Base-by-base conservation (phyloP, 129 eudicot genomes). In the Helianthus annuus region DNA sequence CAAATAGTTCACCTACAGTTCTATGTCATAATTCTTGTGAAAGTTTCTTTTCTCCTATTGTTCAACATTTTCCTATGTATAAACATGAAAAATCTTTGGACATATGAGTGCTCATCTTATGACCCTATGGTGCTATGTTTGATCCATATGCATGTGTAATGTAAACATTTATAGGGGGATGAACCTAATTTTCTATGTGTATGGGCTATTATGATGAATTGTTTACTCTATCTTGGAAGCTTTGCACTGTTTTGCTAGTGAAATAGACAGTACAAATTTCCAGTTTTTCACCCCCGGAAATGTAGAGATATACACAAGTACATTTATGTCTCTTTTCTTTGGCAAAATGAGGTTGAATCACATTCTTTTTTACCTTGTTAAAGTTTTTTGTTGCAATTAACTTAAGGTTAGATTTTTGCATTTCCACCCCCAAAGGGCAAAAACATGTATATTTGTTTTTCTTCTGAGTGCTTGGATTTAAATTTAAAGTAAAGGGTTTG, bases 1-100 rank as follows among this genome's bases (percentile, higher is more conserved):
- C 71, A 69, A 58, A 77, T 61, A 69, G 76, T 70, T 70, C 42
- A 51, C 66, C 81, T 70, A 70, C 76, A 77, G 75, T 53, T 63
- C 19, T 63, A 38, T 51, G 51, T 68, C 77, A 71, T 39, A 80
- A 69, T 46, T 78, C 72, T 68, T 60, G 49, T 71, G 46, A 67
- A 67, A 67, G 8, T 46, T 67, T 53, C 61, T 63, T 74, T 64
- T 74, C 58, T 27, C 48, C 73, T 0, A 67, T 53, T 14, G 74
- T 68, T 68, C 17, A 40, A 13, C 62, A 45, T 17, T 27, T 56
- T 68, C 48, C 59, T 48, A 54, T 60, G 34, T 45, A 72, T 45
- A 60, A 42, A 44, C 46, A 42, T 44, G 68, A 22, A 27, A 22
- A 69, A 69, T 17, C 51, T 69, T 16, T 69, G 64, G 64, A 69